Percentiles rank a stretch among this genome's conserved stretches.
Evolutionary conservation across 2,329 filamentous ascomycete species (phyloP).

Genomic region (Trichophyton rubrum): DNA sequence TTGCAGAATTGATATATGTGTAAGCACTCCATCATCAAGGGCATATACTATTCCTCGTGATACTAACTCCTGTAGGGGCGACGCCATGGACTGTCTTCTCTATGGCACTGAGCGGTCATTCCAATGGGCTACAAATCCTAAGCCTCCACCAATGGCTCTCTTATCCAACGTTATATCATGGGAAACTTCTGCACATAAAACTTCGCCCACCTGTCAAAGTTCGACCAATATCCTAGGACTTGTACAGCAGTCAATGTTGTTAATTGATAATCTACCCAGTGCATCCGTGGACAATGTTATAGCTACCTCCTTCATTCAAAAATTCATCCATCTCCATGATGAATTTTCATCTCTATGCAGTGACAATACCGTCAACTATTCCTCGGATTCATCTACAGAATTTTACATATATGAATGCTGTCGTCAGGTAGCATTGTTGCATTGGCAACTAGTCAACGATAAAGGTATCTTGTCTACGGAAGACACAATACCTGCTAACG

Average conservation of each 20-base stretch:
- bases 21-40: background rate
- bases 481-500: background rate
- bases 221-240: background rate
- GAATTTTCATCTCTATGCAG: background rate
- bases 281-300: background rate
- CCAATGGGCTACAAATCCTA: background rate
- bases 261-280: background rate
- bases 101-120: background rate
- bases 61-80: background rate
- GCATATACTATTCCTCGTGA: background rate
- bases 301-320: background rate
- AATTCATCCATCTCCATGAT: background rate
- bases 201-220: background rate
- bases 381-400: background rate
- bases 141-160: background rate
- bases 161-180: background rate
- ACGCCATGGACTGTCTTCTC: background rate
- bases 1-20: slow-evolving; percentile 8
- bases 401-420: slow-evolving; percentile 4
- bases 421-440: slow-evolving; percentile 3
- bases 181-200: background rate
- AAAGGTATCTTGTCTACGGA: background rate
- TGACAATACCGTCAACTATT: background rate
- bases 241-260: background rate
- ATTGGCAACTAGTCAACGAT: slow-evolving; percentile 2